phyloP scores from a whole-genome alignment of 2,329 filamentous ascomycete species.

The Fusarium siculi region DNA sequence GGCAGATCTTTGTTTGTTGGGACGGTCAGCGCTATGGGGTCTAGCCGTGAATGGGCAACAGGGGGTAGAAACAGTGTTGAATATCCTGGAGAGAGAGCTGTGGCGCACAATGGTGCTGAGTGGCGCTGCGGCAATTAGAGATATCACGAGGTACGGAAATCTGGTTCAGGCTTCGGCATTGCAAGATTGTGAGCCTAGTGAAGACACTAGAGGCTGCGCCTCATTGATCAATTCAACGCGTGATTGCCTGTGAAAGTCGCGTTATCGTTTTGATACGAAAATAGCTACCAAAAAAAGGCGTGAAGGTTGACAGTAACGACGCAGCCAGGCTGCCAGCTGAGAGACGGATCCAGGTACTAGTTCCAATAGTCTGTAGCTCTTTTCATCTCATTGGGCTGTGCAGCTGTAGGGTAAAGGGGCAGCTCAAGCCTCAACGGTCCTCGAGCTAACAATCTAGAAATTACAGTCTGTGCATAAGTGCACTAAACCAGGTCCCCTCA shows the following conservation, averaged over 20 bases:
- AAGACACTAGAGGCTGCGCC: too few species aligned
- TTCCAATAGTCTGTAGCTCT: not conserved
- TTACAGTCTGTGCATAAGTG: not conserved
- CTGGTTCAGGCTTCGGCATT: not conserved
- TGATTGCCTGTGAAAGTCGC: not conserved
- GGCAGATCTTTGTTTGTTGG: not conserved
- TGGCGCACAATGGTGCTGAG: not conserved
- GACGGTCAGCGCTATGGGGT: not conserved
- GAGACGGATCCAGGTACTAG: not conserved
- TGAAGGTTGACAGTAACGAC: not conserved
- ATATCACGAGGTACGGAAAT: too few species aligned
- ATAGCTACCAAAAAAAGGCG: not conserved
- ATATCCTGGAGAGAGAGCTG: not conserved
- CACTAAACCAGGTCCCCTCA: rapidly evolving
- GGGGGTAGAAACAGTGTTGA: not conserved
- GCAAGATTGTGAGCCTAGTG: rapidly evolving
- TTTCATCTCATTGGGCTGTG: not conserved
- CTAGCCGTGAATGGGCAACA: not conserved
- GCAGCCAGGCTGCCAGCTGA: not conserved
- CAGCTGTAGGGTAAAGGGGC: not conserved
- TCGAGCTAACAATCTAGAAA: not conserved
- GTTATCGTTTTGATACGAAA: not conserved
- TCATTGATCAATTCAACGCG: not conserved
- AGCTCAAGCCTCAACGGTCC: not conserved
- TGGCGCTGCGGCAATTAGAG: not conserved